These are phyloP conservation scores for Glycine latifolia DNA, from an alignment of 306 rosid genomes.

Conservation along the genomic window DNA sequence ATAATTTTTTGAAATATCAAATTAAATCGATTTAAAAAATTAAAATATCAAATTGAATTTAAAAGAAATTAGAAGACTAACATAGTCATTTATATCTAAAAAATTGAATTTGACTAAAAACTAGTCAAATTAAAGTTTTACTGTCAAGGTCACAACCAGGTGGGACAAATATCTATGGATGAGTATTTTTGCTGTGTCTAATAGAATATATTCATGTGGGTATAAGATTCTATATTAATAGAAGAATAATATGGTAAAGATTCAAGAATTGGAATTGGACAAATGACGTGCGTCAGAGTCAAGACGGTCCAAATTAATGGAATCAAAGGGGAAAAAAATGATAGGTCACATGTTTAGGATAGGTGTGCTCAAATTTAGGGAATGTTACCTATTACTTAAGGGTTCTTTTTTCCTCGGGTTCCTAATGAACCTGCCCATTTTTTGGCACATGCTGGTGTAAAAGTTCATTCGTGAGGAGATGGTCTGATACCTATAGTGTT, in stretches of 20 bases:
- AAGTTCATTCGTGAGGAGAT: no score
- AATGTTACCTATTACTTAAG: not conserved
- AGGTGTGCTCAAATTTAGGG: not conserved
- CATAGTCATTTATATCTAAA: no score
- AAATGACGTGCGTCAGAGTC: not conserved
- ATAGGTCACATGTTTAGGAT: not conserved
- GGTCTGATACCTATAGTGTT: no score
- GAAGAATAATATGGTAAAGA: not conserved
- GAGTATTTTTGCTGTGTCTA: no score
- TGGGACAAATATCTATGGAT: not conserved
- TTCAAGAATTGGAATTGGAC: not conserved
- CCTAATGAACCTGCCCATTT: not conserved
- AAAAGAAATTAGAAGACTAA: no score
- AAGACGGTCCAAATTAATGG: no score
- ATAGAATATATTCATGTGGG: not conserved
- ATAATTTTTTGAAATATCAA: no score
- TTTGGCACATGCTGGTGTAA: not conserved
- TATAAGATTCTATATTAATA: not conserved
- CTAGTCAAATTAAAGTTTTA: no score
- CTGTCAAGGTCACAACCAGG: no score
- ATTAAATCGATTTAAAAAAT: no score
- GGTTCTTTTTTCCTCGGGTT: not conserved
- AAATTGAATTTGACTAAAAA: no score
- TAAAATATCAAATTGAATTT: no score
- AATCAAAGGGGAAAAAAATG: not conserved